phyloP scores from a whole-genome alignment of 805 yeast species.

The Saitoella complicata region DNA sequence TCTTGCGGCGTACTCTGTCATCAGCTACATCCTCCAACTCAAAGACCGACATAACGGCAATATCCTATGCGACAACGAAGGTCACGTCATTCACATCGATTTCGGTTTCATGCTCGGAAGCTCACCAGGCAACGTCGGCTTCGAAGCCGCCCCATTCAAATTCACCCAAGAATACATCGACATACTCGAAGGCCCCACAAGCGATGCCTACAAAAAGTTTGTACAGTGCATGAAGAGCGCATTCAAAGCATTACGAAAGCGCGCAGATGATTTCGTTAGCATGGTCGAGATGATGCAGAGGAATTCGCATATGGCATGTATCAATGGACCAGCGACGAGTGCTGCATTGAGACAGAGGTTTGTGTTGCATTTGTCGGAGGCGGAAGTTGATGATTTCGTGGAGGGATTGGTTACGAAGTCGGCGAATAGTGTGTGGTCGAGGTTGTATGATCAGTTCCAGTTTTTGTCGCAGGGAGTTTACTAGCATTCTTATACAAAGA shows the following conservation, averaged over 20 bases:
- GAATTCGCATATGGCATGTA: conserved; percentile 72
- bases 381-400: conserved; percentile 60
- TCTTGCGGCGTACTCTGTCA: conserved; percentile 83
- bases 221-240: conserved; percentile 50
- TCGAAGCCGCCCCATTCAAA: conserved; percentile 96
- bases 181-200: conserved; percentile 61
- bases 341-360: conserved; percentile 64
- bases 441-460: conserved; percentile 90
- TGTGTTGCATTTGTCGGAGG: conserved; percentile 57
- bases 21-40: conserved; percentile 78
- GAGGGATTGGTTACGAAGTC: conserved; percentile 70
- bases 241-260: conserved; percentile 54
- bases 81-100: conserved; percentile 85
- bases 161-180: conserved; percentile 81
- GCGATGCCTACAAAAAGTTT: conserved; percentile 45
- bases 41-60: conserved; percentile 98
- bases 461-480: conserved; percentile 90
- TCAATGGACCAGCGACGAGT: conserved; percentile 71
- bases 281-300: conserved; percentile 90
- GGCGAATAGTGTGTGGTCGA: conserved; percentile 72
- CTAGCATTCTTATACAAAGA: conserved; percentile 5
- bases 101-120: conserved; percentile 87
- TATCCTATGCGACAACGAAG: conserved; percentile 87
- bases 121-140: conserved; percentile 93
- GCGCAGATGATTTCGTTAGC: conserved; percentile 57